These are phyloP conservation scores for Bimuria novae-zelandiae DNA, from an alignment of 2,329 filamentous ascomycete genomes.

Conservation along the genomic window DNA sequence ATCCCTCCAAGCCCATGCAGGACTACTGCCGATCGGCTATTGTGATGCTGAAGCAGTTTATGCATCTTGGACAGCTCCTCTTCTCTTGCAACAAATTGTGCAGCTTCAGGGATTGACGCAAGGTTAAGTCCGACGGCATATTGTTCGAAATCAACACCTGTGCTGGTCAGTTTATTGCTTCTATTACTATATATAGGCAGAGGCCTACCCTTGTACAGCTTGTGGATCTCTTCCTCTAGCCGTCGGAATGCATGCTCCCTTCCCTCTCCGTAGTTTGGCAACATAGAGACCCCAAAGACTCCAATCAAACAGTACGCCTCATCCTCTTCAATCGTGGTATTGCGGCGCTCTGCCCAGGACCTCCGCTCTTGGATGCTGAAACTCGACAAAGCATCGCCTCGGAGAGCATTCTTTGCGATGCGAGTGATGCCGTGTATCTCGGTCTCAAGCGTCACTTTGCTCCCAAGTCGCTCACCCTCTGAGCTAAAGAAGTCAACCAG, in stretches of 20 bases:
- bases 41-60: conserved; percentile 5
- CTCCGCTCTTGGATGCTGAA: conserved; percentile 22
- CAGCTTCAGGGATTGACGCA: conserved; percentile 15
- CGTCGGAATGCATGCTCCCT: too few species aligned
- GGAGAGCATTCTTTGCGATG: conserved; percentile 16
- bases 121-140: conserved; percentile 15
- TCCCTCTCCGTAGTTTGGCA: conserved; percentile 19
- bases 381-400: conserved; percentile 13
- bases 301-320: conserved; percentile 25
- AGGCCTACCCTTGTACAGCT: conserved; percentile 18
- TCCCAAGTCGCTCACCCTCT: conserved; percentile 17
- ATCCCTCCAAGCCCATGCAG: conserved; percentile 51
- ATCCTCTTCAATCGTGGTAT: conserved; percentile 27
- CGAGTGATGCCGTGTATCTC: conserved; percentile 21
- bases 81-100: conserved; percentile 11
- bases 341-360: conserved; percentile 24
- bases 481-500: conserved; percentile 21
- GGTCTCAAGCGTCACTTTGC: conserved; percentile 15
- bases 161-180: conserved; percentile 17
- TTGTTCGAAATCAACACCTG: conserved; percentile 19
- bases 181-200: conserved; percentile 10
- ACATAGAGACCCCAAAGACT: conserved; percentile 22
- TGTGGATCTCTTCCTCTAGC: too few species aligned
- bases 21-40: conserved; percentile 15
- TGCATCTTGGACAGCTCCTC: conserved; percentile 9